These are phyloP conservation scores for Trifolium fragiferum DNA, from an alignment of 306 rosid species.

Conservation along the genomic window DNA sequence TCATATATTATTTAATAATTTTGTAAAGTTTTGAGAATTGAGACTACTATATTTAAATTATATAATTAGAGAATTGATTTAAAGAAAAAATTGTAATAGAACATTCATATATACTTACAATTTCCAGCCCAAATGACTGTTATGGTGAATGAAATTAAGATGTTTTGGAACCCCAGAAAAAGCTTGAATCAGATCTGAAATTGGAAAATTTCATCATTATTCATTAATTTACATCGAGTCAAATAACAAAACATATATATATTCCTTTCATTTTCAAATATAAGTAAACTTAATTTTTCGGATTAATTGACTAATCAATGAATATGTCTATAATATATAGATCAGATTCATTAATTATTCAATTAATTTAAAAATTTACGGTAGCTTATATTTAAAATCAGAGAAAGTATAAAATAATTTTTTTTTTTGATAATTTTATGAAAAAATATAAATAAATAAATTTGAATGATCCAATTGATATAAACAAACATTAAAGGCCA, in stretches of 20 bases:
- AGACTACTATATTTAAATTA: too few relatives aligned
- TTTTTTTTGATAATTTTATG: neutral
- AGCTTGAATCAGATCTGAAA: constrained; percentile 78
- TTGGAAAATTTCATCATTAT: constrained; percentile 17
- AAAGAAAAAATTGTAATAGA: neutral
- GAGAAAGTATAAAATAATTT: neutral
- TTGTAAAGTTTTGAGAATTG: neutral
- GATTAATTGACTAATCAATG: too few relatives aligned
- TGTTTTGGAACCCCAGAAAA: constrained; percentile 75
- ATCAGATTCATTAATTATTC: too few relatives aligned
- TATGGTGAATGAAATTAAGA: constrained; percentile 84
- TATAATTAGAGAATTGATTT: neutral
- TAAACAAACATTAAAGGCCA: constrained; percentile 36
- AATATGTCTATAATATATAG: too few relatives aligned
- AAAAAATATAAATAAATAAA: neutral
- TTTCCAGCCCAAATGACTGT: constrained; percentile 90
- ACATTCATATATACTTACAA: constrained; percentile 51
- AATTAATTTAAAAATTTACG: too few relatives aligned
- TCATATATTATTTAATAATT: neutral
- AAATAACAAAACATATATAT: neutral
- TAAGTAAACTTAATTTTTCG: too few relatives aligned
- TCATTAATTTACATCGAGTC: neutral
- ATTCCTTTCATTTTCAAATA: too few relatives aligned
- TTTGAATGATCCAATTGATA: neutral
- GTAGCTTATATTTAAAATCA: too few relatives aligned